These are phyloP conservation scores for Exophiala mesophila DNA, from an alignment of 2,329 filamentous ascomycete genomes.

Conservation along the genomic window DNA sequence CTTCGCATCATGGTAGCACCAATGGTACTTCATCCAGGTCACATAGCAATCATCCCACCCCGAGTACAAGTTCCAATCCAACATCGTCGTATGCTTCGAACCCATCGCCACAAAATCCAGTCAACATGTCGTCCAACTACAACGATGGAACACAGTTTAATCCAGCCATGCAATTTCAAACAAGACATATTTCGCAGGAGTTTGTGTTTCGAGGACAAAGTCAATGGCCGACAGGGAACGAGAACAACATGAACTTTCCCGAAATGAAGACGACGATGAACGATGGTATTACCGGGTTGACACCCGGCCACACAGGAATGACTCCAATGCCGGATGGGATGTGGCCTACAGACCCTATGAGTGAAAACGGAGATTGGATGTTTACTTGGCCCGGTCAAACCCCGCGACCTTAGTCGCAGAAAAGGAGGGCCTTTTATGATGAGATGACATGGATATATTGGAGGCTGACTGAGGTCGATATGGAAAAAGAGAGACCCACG, in stretches of 20 bases:
- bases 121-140: conserved; percentile 10
- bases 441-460: too few relatives aligned
- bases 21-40: conserved; percentile 11
- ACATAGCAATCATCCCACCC: conserved; percentile 23
- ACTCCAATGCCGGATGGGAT: conserved; percentile 20
- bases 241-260: not conserved
- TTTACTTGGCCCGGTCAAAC: conserved; percentile 20
- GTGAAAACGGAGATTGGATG: conserved; percentile 24
- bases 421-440: too few relatives aligned
- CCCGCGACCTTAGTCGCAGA: conserved; percentile 13
- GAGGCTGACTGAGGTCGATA: too few relatives aligned
- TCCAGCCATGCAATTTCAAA: conserved; percentile 4
- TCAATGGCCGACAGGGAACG: conserved; percentile 2
- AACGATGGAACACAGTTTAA: conserved; percentile 1
- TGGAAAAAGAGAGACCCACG: too few relatives aligned
- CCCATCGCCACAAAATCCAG: conserved; percentile 19
- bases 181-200: conserved; percentile 1
- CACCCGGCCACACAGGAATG: conserved; percentile 20
- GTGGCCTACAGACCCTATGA: conserved; percentile 20
- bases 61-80: conserved; percentile 18
- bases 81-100: conserved; percentile 21
- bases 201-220: conserved; percentile 1
- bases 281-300: conserved; percentile 19
- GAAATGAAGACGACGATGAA: conserved; percentile 5
- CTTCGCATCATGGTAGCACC: conserved; percentile 13